These are phyloP conservation scores for Cutaneotrichosporon dermatis DNA, from an alignment of 1,284 basidiomycete genomes.

Conservation along the genomic window DNA sequence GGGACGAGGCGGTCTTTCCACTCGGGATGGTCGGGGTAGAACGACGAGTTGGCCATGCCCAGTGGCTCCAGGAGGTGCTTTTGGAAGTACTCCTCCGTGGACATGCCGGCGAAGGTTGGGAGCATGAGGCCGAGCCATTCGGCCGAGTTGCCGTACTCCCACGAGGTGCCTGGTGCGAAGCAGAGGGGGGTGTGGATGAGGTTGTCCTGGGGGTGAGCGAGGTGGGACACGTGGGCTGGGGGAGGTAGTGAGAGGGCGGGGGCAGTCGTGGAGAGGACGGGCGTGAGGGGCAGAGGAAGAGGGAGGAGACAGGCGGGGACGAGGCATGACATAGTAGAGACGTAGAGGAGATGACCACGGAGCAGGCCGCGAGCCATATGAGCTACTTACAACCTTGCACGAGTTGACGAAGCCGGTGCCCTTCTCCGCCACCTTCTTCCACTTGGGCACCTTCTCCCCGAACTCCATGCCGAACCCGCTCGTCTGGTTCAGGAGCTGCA, in stretches of 20 bases:
- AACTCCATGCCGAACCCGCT: constrained; percentile 37
- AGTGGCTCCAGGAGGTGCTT: constrained; percentile 29
- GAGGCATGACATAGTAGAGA: too few species aligned
- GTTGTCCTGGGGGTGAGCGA: too few species aligned
- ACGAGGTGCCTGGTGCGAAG: constrained; percentile 25
- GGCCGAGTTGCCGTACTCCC: constrained; percentile 34
- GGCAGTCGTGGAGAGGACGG: too few species aligned
- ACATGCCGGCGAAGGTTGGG: constrained; percentile 19
- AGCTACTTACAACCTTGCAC: constrained; percentile 37
- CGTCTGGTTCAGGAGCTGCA: constrained; percentile 34
- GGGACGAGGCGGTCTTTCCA: constrained; percentile 23
- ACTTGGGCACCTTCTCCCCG: constrained; percentile 22
- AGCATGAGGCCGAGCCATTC: constrained; percentile 41
- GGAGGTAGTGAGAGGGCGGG: too few species aligned
- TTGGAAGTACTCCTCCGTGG: constrained; percentile 31
- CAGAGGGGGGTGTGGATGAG: constrained; percentile 33
- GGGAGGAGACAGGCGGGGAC: too few species aligned
- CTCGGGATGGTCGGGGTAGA: constrained; percentile 28
- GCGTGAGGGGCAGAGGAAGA: too few species aligned
- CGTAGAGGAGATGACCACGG: too few species aligned
- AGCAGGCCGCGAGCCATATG: too few species aligned
- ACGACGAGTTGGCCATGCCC: constrained; percentile 33
- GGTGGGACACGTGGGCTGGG: too few species aligned
- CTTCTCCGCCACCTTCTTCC: constrained; percentile 24
- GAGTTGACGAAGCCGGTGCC: constrained; percentile 34